A percentile compares a stretch with the other conserved stretches of the same genome.
These are phyloP conservation scores for Auxenochlorella pyrenoidosa DNA, from an alignment of 139 green algal species.

Conservation along the genomic window DNA sequence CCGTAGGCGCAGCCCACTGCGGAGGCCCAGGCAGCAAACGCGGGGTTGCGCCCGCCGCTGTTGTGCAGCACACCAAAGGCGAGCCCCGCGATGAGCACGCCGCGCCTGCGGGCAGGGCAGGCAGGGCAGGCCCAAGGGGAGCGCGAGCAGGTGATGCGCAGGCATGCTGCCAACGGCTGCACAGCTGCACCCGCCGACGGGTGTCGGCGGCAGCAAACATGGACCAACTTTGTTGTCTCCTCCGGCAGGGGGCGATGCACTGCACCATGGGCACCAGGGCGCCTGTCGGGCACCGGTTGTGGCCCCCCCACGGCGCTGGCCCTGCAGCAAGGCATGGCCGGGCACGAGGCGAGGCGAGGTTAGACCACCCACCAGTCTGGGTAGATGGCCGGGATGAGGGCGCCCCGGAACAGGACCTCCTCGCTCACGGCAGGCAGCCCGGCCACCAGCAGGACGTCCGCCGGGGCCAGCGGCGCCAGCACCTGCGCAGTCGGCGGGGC, in stretches of 20 bases:
- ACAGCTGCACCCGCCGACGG: too few species aligned
- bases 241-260: too few species aligned
- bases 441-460: conserved; percentile 70
- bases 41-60: conserved; percentile 76
- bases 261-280: too few species aligned
- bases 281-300: too few species aligned
- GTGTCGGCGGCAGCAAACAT: too few species aligned
- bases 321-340: too few species aligned
- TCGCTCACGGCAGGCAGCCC: conserved; percentile 67
- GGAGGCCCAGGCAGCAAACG: conserved; percentile 81
- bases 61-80: conserved; percentile 84
- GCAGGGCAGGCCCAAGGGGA: too few species aligned
- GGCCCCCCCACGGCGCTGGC: too few species aligned
- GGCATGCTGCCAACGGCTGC: too few species aligned
- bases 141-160: too few species aligned
- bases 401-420: conserved; percentile 85
- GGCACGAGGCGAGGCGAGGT: too few species aligned
- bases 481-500: conserved; percentile 46
- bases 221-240: too few species aligned
- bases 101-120: conserved; percentile 47
- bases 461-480: conserved; percentile 56
- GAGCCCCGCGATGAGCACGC: conserved; percentile 67
- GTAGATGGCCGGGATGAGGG: conserved; percentile 75
- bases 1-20: conserved; percentile 80
- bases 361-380: conserved; percentile 71